Evolutionary conservation across 768 basidiomycete genomes (phyloP).

Genomic region (Kwoniella mangroviensis): DNA sequence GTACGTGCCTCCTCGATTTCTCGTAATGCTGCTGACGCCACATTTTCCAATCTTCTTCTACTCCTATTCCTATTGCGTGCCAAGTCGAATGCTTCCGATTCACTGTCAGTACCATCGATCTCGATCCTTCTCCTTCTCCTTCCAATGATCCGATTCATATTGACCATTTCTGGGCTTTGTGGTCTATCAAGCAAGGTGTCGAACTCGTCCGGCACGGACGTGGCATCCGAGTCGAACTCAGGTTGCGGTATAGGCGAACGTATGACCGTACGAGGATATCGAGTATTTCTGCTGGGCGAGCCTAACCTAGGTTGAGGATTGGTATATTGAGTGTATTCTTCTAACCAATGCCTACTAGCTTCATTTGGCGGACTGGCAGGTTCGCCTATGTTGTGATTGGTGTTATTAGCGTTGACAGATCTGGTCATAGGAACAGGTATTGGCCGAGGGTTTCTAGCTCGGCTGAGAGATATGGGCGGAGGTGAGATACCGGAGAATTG

Average conservation of each 20-base stretch:
- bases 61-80: not conserved
- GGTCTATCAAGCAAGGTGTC: slow-evolving; percentile 15
- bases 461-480: slow-evolving; percentile 10
- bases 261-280: not conserved
- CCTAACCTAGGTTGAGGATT: not conserved
- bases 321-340: slow-evolving; percentile 11
- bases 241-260: not conserved
- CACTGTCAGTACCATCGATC: not conserved
- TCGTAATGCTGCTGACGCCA: too few relatives aligned
- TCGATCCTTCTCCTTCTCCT: slow-evolving; percentile 5
- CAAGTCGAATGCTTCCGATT: not conserved
- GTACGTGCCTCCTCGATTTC: too few relatives aligned
- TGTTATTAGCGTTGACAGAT: not conserved
- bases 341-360: slow-evolving; percentile 19
- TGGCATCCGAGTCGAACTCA: slow-evolving; percentile 12
- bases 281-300: not conserved
- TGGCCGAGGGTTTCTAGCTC: not conserved
- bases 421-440: not conserved
- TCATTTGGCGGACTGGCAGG: slow-evolving; percentile 9
- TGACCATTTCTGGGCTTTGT: not conserved
- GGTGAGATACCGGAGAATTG: not conserved
- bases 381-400: not conserved
- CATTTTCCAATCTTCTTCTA: not conserved
- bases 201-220: slow-evolving; percentile 20
- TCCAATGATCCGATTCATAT: not conserved